phyloP scores from a whole-genome alignment of 495 filamentous ascomycete genomes.

The Polyplosphaeria fusca region DNA sequence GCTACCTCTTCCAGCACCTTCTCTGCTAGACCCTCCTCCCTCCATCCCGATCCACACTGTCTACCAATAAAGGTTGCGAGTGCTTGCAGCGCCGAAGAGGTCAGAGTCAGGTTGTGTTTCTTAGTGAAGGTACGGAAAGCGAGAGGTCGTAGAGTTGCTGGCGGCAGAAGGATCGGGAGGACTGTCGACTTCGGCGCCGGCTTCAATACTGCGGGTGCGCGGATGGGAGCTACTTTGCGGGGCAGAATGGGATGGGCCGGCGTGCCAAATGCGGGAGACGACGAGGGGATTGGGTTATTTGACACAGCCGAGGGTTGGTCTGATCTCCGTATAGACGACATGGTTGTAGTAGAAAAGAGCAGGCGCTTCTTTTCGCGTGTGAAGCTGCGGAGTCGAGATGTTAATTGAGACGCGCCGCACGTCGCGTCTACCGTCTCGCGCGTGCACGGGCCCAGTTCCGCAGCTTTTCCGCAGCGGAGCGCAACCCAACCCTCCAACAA shows the following conservation, averaged over 20 bases:
- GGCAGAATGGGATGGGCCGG: constrained; percentile 69
- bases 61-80: constrained; percentile 86
- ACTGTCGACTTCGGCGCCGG: constrained; percentile 61
- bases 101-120: constrained; percentile 93
- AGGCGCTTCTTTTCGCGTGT: not conserved
- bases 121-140: constrained; percentile 96
- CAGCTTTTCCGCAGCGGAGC: not conserved
- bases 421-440: constrained; percentile 15
- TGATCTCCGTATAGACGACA: constrained; percentile 21
- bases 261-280: constrained; percentile 84
- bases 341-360: constrained; percentile 6
- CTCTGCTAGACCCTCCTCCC: constrained; percentile 90
- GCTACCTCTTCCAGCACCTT: constrained; percentile 89
- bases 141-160: constrained; percentile 79
- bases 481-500: not conserved
- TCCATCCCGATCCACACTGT: constrained; percentile 93
- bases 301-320: constrained; percentile 26
- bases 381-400: too few relatives aligned
- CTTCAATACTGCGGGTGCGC: constrained; percentile 52
- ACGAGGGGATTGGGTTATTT: constrained; percentile 69
- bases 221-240: constrained; percentile 47
- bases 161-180: constrained; percentile 82
- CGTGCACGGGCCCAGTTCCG: constrained; percentile 2
- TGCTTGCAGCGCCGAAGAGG: constrained; percentile 76
- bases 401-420: constrained; percentile 1